Conservation (phyloP, 805 yeast species). For the Metschnikowia chrysomelidarum region DNA sequence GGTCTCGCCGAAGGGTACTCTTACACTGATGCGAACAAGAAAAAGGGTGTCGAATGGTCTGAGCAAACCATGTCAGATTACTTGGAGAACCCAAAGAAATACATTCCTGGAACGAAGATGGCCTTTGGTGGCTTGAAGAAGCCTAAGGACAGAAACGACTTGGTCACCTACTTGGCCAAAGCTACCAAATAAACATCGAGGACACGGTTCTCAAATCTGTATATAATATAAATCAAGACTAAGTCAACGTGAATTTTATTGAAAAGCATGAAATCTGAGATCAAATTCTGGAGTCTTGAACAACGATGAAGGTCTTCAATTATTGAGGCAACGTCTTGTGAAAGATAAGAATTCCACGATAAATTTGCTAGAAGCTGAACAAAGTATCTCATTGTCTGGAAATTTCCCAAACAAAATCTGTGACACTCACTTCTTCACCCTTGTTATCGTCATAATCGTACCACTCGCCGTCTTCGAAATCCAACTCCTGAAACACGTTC, state of each 20-base stretch:
- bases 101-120: conserved; percentile 99
- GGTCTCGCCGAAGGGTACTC: conserved; percentile 93
- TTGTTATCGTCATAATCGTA: conserved; percentile 91
- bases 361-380: too few species aligned
- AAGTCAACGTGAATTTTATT: too few species aligned
- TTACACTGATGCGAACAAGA: conserved; percentile 97
- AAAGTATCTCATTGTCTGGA: conserved; percentile 29
- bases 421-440: conserved; percentile 74
- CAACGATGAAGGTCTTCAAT: too few species aligned
- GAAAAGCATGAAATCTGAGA: too few species aligned
- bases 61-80: conserved; percentile 90
- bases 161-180: conserved; percentile 74
- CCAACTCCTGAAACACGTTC: conserved; percentile 60
- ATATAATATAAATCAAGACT: conserved; percentile 10
- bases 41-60: conserved; percentile 86
- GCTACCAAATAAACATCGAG: conserved; percentile 38
- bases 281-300: too few species aligned
- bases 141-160: conserved; percentile 97
- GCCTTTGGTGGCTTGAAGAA: conserved; percentile 99
- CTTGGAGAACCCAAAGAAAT: conserved; percentile 99
- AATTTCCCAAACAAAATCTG: conserved; percentile 69
- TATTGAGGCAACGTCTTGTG: too few species aligned
- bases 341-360: too few species aligned
- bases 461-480: conserved; percentile 82
- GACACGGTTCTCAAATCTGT: conserved; percentile 10